These are phyloP conservation scores for Nicotiana undulata DNA, from an alignment of 257 asterid species.

Conservation along the genomic window DNA sequence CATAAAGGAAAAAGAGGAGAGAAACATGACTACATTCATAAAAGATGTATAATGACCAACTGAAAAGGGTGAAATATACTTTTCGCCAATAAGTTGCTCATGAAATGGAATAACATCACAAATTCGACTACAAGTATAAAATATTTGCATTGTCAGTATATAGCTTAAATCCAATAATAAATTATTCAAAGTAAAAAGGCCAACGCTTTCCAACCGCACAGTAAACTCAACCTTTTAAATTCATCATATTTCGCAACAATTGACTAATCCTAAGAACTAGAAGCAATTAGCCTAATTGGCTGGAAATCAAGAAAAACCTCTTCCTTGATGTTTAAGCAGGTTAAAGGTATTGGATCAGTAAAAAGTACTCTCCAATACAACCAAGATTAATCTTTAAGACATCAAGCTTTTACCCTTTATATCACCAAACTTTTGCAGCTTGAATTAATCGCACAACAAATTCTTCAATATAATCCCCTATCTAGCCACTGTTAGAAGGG, in stretches of 20 bases:
- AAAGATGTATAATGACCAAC: neutral
- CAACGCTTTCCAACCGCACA: neutral
- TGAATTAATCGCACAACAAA: neutral
- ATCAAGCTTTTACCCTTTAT: too few relatives aligned
- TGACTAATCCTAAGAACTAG: too few relatives aligned
- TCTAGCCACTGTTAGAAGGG: neutral
- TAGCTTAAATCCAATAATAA: neutral
- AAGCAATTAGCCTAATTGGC: too few relatives aligned
- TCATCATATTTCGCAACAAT: too few relatives aligned
- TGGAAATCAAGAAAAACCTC: neutral
- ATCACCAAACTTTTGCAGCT: neutral
- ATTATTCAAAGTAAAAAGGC: neutral
- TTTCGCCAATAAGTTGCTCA: neutral
- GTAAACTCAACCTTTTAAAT: neutral
- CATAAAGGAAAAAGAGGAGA: neutral
- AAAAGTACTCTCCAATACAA: neutral
- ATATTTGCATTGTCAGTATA: too few relatives aligned
- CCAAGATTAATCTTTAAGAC: neutral
- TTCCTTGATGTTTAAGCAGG: neutral
- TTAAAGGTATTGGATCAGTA: neutral
- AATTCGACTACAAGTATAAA: neutral
- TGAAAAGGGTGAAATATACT: neutral
- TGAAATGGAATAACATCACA: neutral
- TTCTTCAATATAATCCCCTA: neutral
- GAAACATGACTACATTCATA: neutral